phyloP scores from a whole-genome alignment of 495 filamentous ascomycete genomes.

The Penicillium taxi region DNA sequence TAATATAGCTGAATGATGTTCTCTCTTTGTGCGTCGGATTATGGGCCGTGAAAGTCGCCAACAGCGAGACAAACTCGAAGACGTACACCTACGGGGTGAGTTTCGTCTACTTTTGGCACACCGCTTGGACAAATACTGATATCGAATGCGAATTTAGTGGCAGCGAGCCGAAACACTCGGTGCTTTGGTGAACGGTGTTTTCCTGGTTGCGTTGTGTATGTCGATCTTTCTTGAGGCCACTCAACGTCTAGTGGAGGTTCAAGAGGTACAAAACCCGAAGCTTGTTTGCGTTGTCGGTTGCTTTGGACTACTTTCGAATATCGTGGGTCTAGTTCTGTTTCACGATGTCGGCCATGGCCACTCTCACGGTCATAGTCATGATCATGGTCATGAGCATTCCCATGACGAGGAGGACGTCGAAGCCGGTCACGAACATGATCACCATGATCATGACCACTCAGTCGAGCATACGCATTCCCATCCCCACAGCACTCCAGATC shows the following conservation, averaged over 20 bases:
- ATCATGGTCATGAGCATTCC: constrained; percentile 9
- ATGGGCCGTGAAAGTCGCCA: constrained; percentile 88
- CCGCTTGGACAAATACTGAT: not conserved
- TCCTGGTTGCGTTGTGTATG: constrained; percentile 88
- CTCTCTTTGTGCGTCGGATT: constrained; percentile 84
- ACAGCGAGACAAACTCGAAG: constrained; percentile 67
- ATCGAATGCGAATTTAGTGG: constrained; percentile 52
- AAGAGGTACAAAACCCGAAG: constrained; percentile 71
- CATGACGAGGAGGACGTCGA: constrained; percentile 33
- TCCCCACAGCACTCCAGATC: constrained; percentile 15
- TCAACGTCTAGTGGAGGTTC: constrained; percentile 80
- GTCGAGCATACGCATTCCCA: constrained; percentile 7
- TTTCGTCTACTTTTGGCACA: constrained; percentile 3
- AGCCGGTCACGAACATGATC: constrained; percentile 39
- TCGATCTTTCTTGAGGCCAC: constrained; percentile 94
- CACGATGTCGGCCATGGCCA: constrained; percentile 82
- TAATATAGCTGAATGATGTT: constrained; percentile 73
- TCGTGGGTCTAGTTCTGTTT: constrained; percentile 80
- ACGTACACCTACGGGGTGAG: constrained; percentile 90
- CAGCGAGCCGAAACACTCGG: constrained; percentile 97
- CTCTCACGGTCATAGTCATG: constrained; percentile 47
- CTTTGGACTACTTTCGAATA: constrained; percentile 78
- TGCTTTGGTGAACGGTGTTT: constrained; percentile 92
- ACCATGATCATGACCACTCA: constrained; percentile 18
- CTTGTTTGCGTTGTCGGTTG: constrained; percentile 84